Evolutionary conservation across 2,329 filamentous ascomycete genomes (phyloP), one percentile per base, ranked within the genome.

Genomic region (Grosmannia clavigera): DNA sequence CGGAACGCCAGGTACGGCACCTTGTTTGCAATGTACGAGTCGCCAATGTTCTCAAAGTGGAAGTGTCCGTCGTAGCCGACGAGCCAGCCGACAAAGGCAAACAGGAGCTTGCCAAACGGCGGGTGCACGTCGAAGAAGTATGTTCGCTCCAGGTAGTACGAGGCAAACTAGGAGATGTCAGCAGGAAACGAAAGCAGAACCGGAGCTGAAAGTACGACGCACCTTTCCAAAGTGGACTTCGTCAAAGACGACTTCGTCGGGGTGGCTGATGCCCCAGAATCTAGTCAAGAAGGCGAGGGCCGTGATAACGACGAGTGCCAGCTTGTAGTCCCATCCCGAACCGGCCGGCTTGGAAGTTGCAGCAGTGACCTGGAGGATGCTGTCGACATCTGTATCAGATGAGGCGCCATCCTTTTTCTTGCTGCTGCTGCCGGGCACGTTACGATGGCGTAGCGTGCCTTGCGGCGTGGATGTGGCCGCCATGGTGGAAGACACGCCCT

Each of bases 91-190:
- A 96, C 91, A 65, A 96, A 84, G 66, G 92, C 94, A 71, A 97
- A 97, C 57, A 99, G 85, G 62, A 99, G 90, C 80, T 99, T 99
- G 74, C 90, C 94, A 68, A 99, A 95, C 19, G 94, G 94, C 66
- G 94, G 94, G 74, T 99, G 94, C 60, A 99, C 94, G 77, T 99
- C 94, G 84, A 99, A 99, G 81, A 99, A 99, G 79, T 97, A 99
- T 64, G 91, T 96, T 68, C 91, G 87, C 76, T 96, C 87, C 67
- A 99, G 86, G 73, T 99, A 99, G 71, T 84, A 87, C 11, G 84
- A 87, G 60, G 84, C 84, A 70, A 87, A 87, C 84, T 87, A 67
- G 50, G 33, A 33, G 52, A 11, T 2, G 16, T 50, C n/a, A 53
- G 35, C 33, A 29, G 27, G 27, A 2, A 40, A 46, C 5, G 31